A percentile compares a stretch with the other conserved stretches of the same genome.
Conservation (phyloP, 179 eudicot species). For the Monotropa hypopitys region DNA sequence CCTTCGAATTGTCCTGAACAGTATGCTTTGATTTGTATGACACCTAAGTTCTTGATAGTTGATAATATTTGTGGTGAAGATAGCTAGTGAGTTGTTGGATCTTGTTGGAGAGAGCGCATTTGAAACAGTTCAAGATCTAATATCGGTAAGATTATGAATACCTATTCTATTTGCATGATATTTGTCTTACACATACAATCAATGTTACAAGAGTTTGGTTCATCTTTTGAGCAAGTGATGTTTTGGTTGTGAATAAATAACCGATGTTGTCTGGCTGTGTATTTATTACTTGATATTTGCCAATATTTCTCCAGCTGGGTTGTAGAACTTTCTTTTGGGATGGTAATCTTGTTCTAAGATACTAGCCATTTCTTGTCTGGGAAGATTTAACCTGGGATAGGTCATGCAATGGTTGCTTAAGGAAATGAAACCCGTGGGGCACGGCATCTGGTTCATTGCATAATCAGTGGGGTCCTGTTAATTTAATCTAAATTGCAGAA, state of each 20-base stretch:
- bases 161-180: neutral
- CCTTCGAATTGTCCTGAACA: neutral
- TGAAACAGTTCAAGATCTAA: conserved; percentile 86
- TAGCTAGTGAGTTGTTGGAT: conserved; percentile 93
- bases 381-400: neutral
- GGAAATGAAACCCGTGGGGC: neutral
- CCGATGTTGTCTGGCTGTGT: neutral
- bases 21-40: conserved; percentile 3
- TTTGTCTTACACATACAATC: neutral
- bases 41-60: neutral
- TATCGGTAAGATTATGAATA: conserved; percentile 34
- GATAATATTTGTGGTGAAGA: conserved; percentile 29
- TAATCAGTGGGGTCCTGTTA: neutral
- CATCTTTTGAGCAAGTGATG: neutral
- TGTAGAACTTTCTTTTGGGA: conserved; percentile 1
- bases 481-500: neutral
- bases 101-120: conserved; percentile 89
- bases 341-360: neutral
- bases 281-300: neutral
- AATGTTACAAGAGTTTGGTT: neutral
- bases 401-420: neutral
- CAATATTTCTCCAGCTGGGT: neutral
- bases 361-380: neutral
- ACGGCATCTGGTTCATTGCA: neutral
- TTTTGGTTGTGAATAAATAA: neutral